Percentiles rank a stretch among this genome's conserved stretches.
Evolutionary conservation across 78 protist species (phyloP).

Genomic region (Acrasis kona): DNA sequence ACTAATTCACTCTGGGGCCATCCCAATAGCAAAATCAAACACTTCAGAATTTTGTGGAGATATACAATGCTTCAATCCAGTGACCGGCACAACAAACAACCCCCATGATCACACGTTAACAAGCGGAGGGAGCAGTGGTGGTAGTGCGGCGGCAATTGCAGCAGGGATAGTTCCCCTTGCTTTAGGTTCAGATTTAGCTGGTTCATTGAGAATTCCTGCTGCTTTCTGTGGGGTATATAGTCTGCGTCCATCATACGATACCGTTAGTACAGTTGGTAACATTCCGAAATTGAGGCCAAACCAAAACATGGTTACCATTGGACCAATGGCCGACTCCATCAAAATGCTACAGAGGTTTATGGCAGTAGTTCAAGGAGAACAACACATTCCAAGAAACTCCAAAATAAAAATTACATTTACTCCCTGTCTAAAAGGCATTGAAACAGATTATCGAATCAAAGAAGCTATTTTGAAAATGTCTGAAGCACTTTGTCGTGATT

Average conservation of each 20-base stretch:
- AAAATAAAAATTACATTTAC: neutral
- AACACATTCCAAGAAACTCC: neutral
- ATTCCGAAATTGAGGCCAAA: neutral
- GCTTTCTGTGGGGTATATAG: slow-evolving; percentile 9
- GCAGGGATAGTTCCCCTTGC: slow-evolving; percentile 11
- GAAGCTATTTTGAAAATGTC: too few relatives aligned
- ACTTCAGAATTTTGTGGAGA: neutral
- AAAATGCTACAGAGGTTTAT: neutral
- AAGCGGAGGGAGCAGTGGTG: slow-evolving; percentile 22
- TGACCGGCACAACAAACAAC: slow-evolving; percentile 1
- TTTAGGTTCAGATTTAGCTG: neutral
- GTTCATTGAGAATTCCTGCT: slow-evolving; percentile 12
- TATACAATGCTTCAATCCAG: neutral
- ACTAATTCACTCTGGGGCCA: neutral
- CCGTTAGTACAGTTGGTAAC: neutral
- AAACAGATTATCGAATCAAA: neutral
- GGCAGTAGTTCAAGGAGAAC: neutral
- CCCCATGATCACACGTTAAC: slow-evolving; percentile 1
- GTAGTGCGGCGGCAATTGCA: slow-evolving; percentile 11
- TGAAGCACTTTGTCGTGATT: neutral
- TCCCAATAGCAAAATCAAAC: neutral
- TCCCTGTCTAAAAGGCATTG: neutral
- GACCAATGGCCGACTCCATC: neutral
- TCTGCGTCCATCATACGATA: neutral
- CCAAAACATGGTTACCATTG: neutral